Percentiles rank a stretch among this genome's conserved stretches.
phyloP scores from a whole-genome alignment of 1,284 basidiomycete species.

The Lentinus polychrous region DNA sequence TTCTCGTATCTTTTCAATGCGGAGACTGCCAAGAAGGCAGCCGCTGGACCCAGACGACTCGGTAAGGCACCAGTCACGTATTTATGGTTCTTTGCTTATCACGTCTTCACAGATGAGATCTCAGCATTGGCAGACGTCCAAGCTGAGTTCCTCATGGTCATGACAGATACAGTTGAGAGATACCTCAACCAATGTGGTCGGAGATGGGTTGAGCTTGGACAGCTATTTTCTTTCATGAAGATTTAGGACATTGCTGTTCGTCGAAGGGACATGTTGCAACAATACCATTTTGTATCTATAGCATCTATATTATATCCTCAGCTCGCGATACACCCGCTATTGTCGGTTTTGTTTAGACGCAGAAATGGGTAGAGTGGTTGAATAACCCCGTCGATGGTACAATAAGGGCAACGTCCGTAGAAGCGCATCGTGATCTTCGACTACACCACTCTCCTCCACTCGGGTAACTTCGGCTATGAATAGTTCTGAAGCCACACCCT shows the following conservation, averaged over 20 bases:
- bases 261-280: neutral
- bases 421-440: slow-evolving; percentile 11
- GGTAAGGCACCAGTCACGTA: slow-evolving; percentile 31
- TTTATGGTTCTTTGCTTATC: neutral
- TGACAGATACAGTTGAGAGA: slow-evolving; percentile 59
- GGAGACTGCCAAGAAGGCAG: slow-evolving; percentile 53
- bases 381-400: slow-evolving; percentile 39
- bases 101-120: slow-evolving; percentile 47
- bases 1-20: slow-evolving; percentile 73
- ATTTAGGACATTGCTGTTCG: slow-evolving; percentile 21
- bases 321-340: slow-evolving; percentile 1
- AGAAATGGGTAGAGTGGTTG: slow-evolving; percentile 27
- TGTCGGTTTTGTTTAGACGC: slow-evolving; percentile 6
- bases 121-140: slow-evolving; percentile 45
- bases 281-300: slow-evolving; percentile 7
- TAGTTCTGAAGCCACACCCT: slow-evolving; percentile 34
- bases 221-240: slow-evolving; percentile 77
- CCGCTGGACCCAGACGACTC: slow-evolving; percentile 34
- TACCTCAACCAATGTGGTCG: slow-evolving; percentile 82
- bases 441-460: slow-evolving; percentile 28
- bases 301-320: slow-evolving; percentile 1
- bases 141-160: slow-evolving; percentile 37
- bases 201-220: slow-evolving; percentile 77
- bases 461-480: slow-evolving; percentile 43
- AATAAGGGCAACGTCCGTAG: slow-evolving; percentile 33